phyloP scores from a whole-genome alignment of 371 early-diverging fungal species.

The Mortierella sp. region DNA sequence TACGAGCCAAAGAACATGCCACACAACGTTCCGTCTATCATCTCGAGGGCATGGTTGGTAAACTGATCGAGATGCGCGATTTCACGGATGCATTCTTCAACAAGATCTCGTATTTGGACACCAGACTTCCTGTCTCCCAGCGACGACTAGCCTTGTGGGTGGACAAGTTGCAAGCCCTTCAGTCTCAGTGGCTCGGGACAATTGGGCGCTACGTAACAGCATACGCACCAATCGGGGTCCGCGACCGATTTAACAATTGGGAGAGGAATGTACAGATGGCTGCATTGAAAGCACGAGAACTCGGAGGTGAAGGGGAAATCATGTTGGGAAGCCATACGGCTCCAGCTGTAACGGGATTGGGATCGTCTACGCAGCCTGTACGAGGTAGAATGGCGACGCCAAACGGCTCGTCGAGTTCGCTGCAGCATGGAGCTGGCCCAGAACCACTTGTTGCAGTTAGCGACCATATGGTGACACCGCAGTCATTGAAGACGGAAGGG shows the following conservation, averaged over 20 bases:
- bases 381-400: background rate
- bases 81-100: slow-evolving; percentile 51
- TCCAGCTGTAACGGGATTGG: background rate
- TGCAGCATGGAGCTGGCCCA: background rate
- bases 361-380: background rate
- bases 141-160: slow-evolving; percentile 41
- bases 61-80: slow-evolving; percentile 47
- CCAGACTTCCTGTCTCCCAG: slow-evolving; percentile 43
- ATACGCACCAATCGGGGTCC: slow-evolving; percentile 35
- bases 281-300: slow-evolving; percentile 32
- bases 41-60: slow-evolving; percentile 50
- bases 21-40: slow-evolving; percentile 51
- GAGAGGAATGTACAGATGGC: slow-evolving; percentile 34
- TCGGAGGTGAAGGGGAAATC: slow-evolving; percentile 29
- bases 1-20: slow-evolving; percentile 40
- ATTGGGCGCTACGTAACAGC: slow-evolving; percentile 41
- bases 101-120: slow-evolving; percentile 50
- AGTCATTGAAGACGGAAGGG: slow-evolving; percentile 27
- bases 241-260: slow-evolving; percentile 38
- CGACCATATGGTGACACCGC: slow-evolving; percentile 20
- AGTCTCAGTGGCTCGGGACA: slow-evolving; percentile 46
- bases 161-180: slow-evolving; percentile 45
- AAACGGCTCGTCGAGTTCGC: background rate
- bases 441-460: background rate
- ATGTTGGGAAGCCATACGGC: slow-evolving; percentile 5